These are phyloP conservation scores for Dactylellina parvicollis DNA, from an alignment of 2,329 filamentous ascomycete genomes.

Conservation along the genomic window DNA sequence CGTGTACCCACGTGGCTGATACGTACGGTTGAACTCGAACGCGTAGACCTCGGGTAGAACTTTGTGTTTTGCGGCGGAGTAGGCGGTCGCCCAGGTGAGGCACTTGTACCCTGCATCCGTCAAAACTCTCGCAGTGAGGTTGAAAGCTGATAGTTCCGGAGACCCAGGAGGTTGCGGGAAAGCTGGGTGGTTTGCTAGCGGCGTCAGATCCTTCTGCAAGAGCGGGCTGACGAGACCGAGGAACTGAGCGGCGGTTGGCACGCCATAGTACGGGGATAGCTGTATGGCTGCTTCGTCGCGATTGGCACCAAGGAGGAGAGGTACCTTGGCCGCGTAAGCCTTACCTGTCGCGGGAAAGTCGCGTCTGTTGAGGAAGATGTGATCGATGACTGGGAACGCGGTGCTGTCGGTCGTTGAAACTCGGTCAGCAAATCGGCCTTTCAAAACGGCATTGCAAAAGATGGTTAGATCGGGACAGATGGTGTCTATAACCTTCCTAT, in stretches of 20 bases:
- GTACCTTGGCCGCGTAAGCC: constrained; percentile 57
- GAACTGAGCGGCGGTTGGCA: constrained; percentile 56
- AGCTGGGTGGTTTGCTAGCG: constrained; percentile 49
- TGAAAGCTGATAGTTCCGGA: constrained; percentile 58
- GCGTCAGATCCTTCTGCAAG: constrained; percentile 56
- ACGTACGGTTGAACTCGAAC: constrained; percentile 63
- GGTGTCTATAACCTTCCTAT: constrained; percentile 27
- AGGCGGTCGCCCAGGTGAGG: constrained; percentile 60
- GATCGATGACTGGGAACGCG: constrained; percentile 57
- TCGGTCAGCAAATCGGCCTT: not conserved
- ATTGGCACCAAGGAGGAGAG: constrained; percentile 62
- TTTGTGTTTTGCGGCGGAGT: constrained; percentile 59
- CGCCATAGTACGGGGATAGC: constrained; percentile 57
- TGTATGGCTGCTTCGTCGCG: constrained; percentile 61
- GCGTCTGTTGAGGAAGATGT: constrained; percentile 58
- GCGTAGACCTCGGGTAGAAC: constrained; percentile 60
- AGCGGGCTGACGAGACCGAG: constrained; percentile 49
- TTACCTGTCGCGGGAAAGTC: constrained; percentile 58
- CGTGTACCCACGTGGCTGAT: constrained; percentile 60
- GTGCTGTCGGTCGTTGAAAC: not conserved
- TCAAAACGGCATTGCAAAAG: not conserved
- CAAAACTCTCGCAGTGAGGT: constrained; percentile 60
- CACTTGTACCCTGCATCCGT: constrained; percentile 61
- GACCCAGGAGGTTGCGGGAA: constrained; percentile 49
- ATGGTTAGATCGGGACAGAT: not conserved